phyloP scores from a whole-genome alignment of 257 asterid species.

The Phtheirospermum japonicum region DNA sequence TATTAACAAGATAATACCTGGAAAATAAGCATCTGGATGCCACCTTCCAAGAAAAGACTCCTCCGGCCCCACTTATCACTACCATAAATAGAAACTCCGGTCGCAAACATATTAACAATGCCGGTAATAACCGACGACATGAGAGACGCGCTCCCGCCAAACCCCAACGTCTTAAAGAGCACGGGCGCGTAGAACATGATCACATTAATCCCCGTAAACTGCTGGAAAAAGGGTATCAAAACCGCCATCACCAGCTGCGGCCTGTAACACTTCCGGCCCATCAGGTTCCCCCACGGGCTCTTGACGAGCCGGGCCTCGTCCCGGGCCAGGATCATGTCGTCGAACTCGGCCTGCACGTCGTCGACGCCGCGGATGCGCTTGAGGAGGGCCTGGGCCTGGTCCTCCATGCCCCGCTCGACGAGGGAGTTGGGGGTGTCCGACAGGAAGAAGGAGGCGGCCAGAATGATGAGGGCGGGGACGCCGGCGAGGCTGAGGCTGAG shows the following conservation, averaged over 20 bases:
- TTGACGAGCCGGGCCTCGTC: slow-evolving; percentile 56
- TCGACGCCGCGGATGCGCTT: slow-evolving; percentile 50
- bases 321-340: slow-evolving; percentile 63
- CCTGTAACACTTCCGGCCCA: slow-evolving; percentile 54
- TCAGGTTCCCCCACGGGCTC: slow-evolving; percentile 70
- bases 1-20: too few relatives aligned
- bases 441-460: slow-evolving; percentile 63
- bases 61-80: slow-evolving; percentile 81
- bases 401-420: slow-evolving; percentile 77
- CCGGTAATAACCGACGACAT: slow-evolving; percentile 75
- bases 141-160: slow-evolving; percentile 52
- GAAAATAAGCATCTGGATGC: slow-evolving; percentile 61
- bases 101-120: slow-evolving; percentile 50
- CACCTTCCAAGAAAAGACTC: slow-evolving; percentile 67
- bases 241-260: slow-evolving; percentile 83
- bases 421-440: slow-evolving; percentile 85
- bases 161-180: slow-evolving; percentile 65
- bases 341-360: slow-evolving; percentile 65
- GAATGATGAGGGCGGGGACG: slow-evolving; percentile 73
- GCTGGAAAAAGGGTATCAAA: slow-evolving; percentile 65
- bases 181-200: slow-evolving; percentile 86
- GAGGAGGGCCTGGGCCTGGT: slow-evolving; percentile 51
- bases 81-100: slow-evolving; percentile 50
- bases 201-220: slow-evolving; percentile 77
- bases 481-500: slow-evolving; percentile 78